Conservation (phyloP, 306 rosid species). For the Astragalus membranaceus region DNA sequence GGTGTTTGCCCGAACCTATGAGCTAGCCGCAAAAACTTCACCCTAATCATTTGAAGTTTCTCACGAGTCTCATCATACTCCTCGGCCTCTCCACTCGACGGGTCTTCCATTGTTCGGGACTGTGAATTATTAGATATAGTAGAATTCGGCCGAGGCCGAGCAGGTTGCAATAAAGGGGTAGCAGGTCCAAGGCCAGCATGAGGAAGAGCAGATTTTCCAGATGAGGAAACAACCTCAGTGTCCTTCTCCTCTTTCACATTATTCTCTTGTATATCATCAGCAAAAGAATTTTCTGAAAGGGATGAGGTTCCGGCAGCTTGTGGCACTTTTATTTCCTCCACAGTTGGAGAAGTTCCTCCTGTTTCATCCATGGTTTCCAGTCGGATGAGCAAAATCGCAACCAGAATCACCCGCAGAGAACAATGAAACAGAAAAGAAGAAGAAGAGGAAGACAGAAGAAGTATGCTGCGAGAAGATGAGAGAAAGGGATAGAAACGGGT, state of each 20-base stretch:
- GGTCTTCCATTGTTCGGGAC: constrained; percentile 67
- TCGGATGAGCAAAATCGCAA: too few relatives aligned
- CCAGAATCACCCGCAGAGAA: too few relatives aligned
- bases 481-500: too few relatives aligned
- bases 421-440: too few relatives aligned
- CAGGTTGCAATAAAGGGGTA: constrained; percentile 76
- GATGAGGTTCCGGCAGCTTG: not conserved
- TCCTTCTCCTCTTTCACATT: constrained; percentile 28
- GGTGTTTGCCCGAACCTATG: constrained; percentile 98
- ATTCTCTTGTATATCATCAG: constrained; percentile 34
- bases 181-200: constrained; percentile 88
- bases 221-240: constrained; percentile 25
- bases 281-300: not conserved
- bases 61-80: constrained; percentile 96
- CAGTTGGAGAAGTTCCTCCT: constrained; percentile 30
- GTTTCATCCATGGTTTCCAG: constrained; percentile 21
- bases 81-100: constrained; percentile 61
- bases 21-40: constrained; percentile 86
- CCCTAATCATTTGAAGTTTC: constrained; percentile 94
- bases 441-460: too few relatives aligned
- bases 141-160: constrained; percentile 70
- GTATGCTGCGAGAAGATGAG: too few relatives aligned
- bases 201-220: constrained; percentile 46
- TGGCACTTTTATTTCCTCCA: not conserved
- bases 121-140: constrained; percentile 44